phyloP scores from a whole-genome alignment of 2,329 filamentous ascomycete species.

The Stagonosporopsis rhizophila region DNA sequence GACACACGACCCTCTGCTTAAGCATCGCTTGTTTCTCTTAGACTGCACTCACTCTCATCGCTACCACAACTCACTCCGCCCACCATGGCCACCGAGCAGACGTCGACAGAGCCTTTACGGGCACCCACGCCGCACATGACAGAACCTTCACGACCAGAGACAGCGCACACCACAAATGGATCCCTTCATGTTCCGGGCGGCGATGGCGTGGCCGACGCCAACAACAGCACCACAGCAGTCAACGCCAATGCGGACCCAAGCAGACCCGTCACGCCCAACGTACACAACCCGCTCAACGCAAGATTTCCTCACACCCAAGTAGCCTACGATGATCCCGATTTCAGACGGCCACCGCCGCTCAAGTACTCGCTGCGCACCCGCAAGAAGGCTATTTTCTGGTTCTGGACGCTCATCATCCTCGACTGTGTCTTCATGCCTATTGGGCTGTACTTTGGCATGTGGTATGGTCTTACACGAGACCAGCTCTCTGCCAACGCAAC shows the following conservation, averaged over 20 bases:
- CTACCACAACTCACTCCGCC: constrained; percentile 3
- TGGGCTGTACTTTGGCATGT: constrained; percentile 66
- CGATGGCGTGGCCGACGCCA: constrained; percentile 24
- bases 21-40: constrained; percentile 16
- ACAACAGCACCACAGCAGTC: constrained; percentile 22
- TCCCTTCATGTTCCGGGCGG: constrained; percentile 32
- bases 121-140: constrained; percentile 22
- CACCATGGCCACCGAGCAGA: constrained; percentile 38
- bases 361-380: constrained; percentile 63
- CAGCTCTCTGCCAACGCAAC: constrained; percentile 58
- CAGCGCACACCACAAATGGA: constrained; percentile 19
- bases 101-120: constrained; percentile 43
- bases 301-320: constrained; percentile 52
- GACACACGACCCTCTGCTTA: constrained; percentile 19
- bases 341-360: constrained; percentile 58
- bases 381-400: constrained; percentile 63
- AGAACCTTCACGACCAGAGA: constrained; percentile 11
- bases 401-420: constrained; percentile 66
- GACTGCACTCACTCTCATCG: constrained; percentile 7
- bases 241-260: constrained; percentile 32
- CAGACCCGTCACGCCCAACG: constrained; percentile 39
- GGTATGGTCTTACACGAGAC: constrained; percentile 60
- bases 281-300: constrained; percentile 31
- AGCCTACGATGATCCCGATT: constrained; percentile 50
- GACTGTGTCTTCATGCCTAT: constrained; percentile 67